Base-by-base conservation (phyloP, 768 basidiomycete genomes). In the Coprinellus aureogranulatus region DNA sequence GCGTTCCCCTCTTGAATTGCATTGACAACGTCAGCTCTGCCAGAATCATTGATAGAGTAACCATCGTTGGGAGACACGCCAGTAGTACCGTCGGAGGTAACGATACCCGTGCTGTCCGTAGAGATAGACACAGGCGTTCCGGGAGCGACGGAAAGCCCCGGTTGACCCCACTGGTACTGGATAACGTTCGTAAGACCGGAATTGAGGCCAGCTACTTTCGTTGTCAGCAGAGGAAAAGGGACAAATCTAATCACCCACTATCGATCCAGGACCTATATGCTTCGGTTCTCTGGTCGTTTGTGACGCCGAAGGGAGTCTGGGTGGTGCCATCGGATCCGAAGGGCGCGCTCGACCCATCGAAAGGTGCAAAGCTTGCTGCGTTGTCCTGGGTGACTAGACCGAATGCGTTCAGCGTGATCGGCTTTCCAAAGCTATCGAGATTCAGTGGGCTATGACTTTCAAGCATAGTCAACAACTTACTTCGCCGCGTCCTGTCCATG, bases 11-110 rank as follows among this genome's bases (percentile, higher is more conserved):
- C 62, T 50, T 66, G 58, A 44, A 77, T 61, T 3, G 66, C 67
- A 54, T 68, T 62, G 46, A 77, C 66, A 49, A 72, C 65, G n/a
- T 60, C 60, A 26, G 56, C 62, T 59, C 73, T 53, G 11, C 77
- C 77, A 54, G 31, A 39, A 14, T 75, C 77, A 37, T 73, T 70
- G 53, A 64, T 73, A 37, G 75, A 74, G 64, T 88, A 88, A 66
- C 87, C 87, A 69, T 88, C 87, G 55, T 85, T 83, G 26, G 87
- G 87, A 2, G 85, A 83, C n/a, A 74, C 53, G 6, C 82, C 83
- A 4, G 79, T 79, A 20, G 69, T 68, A 41, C 69, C 68, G 16
- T 64, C 63, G 8, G 28, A 6, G 5, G 49, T 51, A 16, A n/a
- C 31, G 49, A 51, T 20, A 16, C 49, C 49, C 16, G 49, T 51